Conservation (phyloP, 495 filamentous ascomycete species). For the Podospora conica region DNA sequence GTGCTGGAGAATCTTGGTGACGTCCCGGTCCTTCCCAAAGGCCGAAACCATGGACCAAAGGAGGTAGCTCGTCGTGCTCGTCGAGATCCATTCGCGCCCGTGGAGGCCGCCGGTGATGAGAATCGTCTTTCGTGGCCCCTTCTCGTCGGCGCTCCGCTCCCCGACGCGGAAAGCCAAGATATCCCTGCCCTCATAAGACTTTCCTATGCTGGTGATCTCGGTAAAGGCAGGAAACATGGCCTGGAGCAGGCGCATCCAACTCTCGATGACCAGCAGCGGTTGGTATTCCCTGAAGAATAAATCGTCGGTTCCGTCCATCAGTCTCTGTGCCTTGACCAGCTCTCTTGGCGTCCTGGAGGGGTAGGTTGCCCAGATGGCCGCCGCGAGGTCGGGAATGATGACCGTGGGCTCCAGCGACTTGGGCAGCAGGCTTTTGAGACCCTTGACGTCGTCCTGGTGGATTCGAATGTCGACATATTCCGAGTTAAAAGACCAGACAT, state of each 20-base stretch:
- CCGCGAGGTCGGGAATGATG: slow-evolving; percentile 77
- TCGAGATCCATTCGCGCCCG: slow-evolving; percentile 94
- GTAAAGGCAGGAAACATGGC: slow-evolving; percentile 83
- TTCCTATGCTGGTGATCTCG: slow-evolving; percentile 65
- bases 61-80: slow-evolving; percentile 83
- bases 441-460: slow-evolving; percentile 67
- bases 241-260: slow-evolving; percentile 85
- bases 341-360: slow-evolving; percentile 40
- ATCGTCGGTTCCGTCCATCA: slow-evolving; percentile 45
- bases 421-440: slow-evolving; percentile 79
- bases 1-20: slow-evolving; percentile 68
- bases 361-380: slow-evolving; percentile 71
- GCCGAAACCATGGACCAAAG: slow-evolving; percentile 83
- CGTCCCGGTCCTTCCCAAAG: slow-evolving; percentile 59
- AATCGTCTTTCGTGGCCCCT: slow-evolving; percentile 59
- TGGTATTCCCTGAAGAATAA: slow-evolving; percentile 88
- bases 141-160: slow-evolving; percentile 40
- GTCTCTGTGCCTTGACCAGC: slow-evolving; percentile 26
- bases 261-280: slow-evolving; percentile 54
- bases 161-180: slow-evolving; percentile 82
- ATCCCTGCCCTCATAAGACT: slow-evolving; percentile 77
- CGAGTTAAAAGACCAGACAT: slow-evolving; percentile 82
- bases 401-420: slow-evolving; percentile 66
- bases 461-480: slow-evolving; percentile 85
- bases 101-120: slow-evolving; percentile 81